These are phyloP conservation scores for Penicillium hesseltinei DNA, from an alignment of 2,329 filamentous ascomycete genomes.

Conservation along the genomic window DNA sequence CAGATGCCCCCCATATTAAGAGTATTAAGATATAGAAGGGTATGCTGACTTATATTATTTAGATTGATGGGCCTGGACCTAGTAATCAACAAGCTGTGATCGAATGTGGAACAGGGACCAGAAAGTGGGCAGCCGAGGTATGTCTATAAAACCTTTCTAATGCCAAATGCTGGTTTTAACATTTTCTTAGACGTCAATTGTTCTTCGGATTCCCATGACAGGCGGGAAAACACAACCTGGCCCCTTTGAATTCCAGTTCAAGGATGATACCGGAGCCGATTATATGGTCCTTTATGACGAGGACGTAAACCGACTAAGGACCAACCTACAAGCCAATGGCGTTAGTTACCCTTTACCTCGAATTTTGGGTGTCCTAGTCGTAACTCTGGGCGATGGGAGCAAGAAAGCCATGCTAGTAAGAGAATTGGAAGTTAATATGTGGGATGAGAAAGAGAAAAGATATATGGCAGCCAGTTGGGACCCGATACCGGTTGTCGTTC, in stretches of 20 bases:
- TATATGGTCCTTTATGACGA: background rate
- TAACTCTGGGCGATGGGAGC: background rate
- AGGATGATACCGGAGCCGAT: slow-evolving; percentile 1
- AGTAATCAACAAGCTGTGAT: background rate
- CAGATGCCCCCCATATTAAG: no score
- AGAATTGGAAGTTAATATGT: background rate
- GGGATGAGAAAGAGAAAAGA: background rate
- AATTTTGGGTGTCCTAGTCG: background rate
- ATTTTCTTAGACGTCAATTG: background rate
- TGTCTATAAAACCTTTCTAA: no score
- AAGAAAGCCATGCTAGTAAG: background rate
- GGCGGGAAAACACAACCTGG: background rate
- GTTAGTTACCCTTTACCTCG: background rate
- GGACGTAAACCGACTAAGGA: background rate
- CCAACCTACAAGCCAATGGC: background rate
- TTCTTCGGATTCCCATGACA: background rate
- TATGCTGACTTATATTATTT: background rate
- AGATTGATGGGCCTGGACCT: background rate
- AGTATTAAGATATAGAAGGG: background rate
- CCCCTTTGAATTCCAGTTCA: background rate
- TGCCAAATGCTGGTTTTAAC: background rate
- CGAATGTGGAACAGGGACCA: background rate
- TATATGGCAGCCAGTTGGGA: background rate
- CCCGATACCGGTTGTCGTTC: background rate
- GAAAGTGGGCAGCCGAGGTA: background rate